Evolutionary conservation across 768 basidiomycete species (phyloP).

Genomic region (Kwoniella pini): DNA sequence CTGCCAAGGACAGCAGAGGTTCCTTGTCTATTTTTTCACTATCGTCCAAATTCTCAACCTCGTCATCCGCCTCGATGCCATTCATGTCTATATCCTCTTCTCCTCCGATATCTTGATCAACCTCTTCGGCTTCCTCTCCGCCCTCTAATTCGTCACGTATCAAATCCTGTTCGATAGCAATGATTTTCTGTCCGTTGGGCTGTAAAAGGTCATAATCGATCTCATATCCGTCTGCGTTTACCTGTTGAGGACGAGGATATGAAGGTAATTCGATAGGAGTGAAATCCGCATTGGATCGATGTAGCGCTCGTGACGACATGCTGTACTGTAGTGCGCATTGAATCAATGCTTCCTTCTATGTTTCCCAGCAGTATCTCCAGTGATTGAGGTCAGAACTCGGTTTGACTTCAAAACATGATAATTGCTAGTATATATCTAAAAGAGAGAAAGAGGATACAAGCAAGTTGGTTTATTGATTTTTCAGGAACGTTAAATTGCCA

Average conservation of each 20-base stretch:
- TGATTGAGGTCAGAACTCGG: too few relatives aligned
- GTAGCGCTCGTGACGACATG: constrained; percentile 11
- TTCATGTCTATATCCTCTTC: constrained; percentile 35
- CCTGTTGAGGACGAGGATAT: constrained; percentile 28
- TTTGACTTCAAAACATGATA: too few relatives aligned
- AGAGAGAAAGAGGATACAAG: neutral
- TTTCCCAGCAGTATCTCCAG: too few relatives aligned
- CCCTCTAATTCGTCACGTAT: constrained; percentile 7
- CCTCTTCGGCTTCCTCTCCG: constrained; percentile 16
- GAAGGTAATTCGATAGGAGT: constrained; percentile 29
- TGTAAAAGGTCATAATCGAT: constrained; percentile 1
- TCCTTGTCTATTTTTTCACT: too few relatives aligned
- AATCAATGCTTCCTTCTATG: too few relatives aligned
- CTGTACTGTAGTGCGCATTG: neutral
- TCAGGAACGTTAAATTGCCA: neutral
- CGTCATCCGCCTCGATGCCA: constrained; percentile 15
- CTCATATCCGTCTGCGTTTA: constrained; percentile 35
- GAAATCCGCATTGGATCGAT: constrained; percentile 15
- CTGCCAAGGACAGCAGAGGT: constrained; percentile 28
- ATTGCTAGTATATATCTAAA: neutral
- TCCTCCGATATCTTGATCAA: constrained; percentile 24
- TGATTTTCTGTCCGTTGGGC: neutral
- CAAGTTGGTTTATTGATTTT: neutral
- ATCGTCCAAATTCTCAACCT: constrained; percentile 18
- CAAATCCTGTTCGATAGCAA: constrained; percentile 3